Conservation (phyloP, 148 eudicot species). For the Vaccinium darrowii region DNA sequence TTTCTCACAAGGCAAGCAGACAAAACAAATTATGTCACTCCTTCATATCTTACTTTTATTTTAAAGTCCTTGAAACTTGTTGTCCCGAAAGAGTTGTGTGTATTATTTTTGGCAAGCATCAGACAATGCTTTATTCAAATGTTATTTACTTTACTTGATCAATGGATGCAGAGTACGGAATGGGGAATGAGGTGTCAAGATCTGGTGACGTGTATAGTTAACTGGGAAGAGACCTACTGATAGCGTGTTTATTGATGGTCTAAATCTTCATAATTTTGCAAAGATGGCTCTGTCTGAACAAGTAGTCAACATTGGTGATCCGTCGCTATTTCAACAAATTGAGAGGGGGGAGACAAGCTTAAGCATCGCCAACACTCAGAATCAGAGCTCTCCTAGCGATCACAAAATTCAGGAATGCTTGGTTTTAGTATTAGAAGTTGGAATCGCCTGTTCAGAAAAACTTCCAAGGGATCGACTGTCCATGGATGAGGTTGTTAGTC, state of each 20-base stretch:
- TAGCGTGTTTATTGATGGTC: neutral
- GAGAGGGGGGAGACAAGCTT: neutral
- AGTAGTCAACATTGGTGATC: neutral
- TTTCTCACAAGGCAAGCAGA: no score
- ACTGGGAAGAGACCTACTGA: neutral
- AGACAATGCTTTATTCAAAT: no score
- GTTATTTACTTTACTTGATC: no score
- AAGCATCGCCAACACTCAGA: neutral
- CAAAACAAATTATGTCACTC: no score
- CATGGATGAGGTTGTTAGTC: slow-evolving; percentile 5
- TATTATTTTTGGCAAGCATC: no score
- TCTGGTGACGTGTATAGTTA: slow-evolving; percentile 19
- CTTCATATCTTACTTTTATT: no score
- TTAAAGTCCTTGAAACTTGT: no score
- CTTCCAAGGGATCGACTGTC: neutral
- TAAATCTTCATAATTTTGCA: neutral
- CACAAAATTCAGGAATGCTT: slow-evolving; percentile 8
- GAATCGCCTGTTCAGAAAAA: slow-evolving; percentile 18
- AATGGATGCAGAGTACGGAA: slow-evolving; percentile 11
- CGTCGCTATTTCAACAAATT: neutral
- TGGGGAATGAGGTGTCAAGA: slow-evolving; percentile 13
- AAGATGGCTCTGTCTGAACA: neutral
- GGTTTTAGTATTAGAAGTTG: slow-evolving; percentile 15
- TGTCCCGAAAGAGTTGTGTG: no score
- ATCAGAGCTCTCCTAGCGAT: neutral